Base-by-base conservation (phyloP, 2,329 filamentous ascomycete species). In the Ramichloridium luteum region DNA sequence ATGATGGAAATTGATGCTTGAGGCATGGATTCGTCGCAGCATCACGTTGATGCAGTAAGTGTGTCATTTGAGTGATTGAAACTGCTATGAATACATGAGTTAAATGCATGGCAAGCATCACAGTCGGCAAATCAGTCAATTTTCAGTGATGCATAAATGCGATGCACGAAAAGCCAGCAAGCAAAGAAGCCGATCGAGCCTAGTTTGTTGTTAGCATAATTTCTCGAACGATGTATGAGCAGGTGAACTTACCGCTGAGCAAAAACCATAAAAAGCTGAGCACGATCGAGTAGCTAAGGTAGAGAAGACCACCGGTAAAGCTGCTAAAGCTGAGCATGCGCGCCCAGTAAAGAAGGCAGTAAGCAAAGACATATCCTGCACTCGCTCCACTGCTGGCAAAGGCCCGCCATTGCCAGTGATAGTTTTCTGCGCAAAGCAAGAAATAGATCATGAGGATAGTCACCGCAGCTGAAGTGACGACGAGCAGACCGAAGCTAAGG, bases 81-180 rank as follows among this genome's bases (percentile, higher is more conserved):
- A n/a, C n/a, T n/a, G n/a, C n/a, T n/a, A n/a, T n/a, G n/a, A n/a
- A n/a, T n/a, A n/a, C n/a, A n/a, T 23, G 20, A 23, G n/a, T 8
- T 23, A 23, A 23, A 23, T 8, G n/a, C 20, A 8, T 23, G 8
- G 20, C 8, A 23, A 23, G 20, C 20, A 23, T 23, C n/a, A n/a
- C n/a, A n/a, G n/a, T n/a, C n/a, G n/a, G n/a, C n/a, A n/a, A n/a
- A 23, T 65, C 59, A 98, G 55, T 98, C 90, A 43, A 98, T 85
- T 67, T 98, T 98, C 64, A 98, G 93, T n/a, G 86, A 94, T 14
- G 75, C 67, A 58, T 98, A 98, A 39, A 98, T 98, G 57, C 81
- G 88, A 45, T 82, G 74, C 32, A 93, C 80, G 55, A 98, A 98
- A 54, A 80, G 72, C 83, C 86, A 96, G 55, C 84, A 92, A 6